Conservation (phyloP, 768 basidiomycete genomes). For the Amanita polypyramis region DNA sequence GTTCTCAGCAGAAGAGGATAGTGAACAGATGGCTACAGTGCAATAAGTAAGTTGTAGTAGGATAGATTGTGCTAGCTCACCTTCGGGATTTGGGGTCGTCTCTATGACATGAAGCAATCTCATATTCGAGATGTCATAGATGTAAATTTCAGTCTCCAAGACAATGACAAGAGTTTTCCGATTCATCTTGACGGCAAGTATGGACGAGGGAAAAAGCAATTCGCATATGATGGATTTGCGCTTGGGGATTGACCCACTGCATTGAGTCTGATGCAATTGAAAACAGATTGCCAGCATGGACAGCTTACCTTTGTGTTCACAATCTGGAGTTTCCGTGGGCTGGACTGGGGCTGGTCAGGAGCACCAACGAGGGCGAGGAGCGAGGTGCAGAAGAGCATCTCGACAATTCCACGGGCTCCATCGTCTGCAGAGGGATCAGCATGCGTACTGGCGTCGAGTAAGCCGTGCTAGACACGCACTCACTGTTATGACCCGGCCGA, state of each 20-base stretch:
- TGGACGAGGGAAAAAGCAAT: constrained; percentile 91
- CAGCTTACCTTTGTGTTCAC: constrained; percentile 89
- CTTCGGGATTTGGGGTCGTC: constrained; percentile 91
- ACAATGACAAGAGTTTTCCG: constrained; percentile 94
- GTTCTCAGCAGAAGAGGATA: constrained; percentile 88
- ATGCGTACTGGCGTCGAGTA: background rate
- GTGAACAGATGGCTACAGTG: constrained; percentile 74
- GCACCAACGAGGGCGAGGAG: constrained; percentile 95
- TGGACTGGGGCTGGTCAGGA: constrained; percentile 83
- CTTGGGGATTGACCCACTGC: constrained; percentile 25
- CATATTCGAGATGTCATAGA: constrained; percentile 99
- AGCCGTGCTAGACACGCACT: too few species aligned
- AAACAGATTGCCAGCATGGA: background rate
- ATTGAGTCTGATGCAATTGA: constrained; percentile 4
- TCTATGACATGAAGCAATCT: constrained; percentile 94
- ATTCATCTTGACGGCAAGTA: constrained; percentile 96
- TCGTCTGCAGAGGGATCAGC: constrained; percentile 46
- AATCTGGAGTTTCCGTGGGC: constrained; percentile 91
- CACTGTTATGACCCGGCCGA: constrained; percentile 90
- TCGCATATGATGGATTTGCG: constrained; percentile 99
- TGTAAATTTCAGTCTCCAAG: constrained; percentile 95
- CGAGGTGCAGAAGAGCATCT: constrained; percentile 99
- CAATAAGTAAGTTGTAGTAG: background rate
- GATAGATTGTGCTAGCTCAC: constrained; percentile 29
- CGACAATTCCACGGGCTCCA: constrained; percentile 91